Evolutionary conservation across 345 rosid genomes (phyloP), one percentile per base, ranked within the genome.

Genomic region (Psidium friedrichsthalianum): DNA sequence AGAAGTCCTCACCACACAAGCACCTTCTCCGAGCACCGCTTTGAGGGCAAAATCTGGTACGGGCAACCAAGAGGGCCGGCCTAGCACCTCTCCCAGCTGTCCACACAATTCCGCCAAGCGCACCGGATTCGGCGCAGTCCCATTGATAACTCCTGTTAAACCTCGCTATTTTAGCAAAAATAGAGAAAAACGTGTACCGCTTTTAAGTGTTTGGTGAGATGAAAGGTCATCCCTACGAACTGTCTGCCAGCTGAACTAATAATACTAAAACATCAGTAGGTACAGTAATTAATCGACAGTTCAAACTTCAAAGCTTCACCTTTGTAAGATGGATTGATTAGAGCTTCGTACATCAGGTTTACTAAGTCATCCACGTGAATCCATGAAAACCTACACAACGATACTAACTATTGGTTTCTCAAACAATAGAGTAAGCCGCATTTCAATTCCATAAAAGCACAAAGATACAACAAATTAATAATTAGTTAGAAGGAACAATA

Each of bases 61-160:
- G 6, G 98, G 99, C 69, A 97, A 91, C 98, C 99, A 97, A 3
- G 99, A 95, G 16, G 99, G 99, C 44, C 99, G 95, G 84, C 98
- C 94, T 82, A 97, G 85, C 57, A 88, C 96, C 18, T 88, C 92
- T 86, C 99, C 99, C 82, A 97, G 90, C 83, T 92, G 95, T 74
- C 91, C 88, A 82, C 99, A 97, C 98, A 97, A 91, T 90, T 97
- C 98, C 7, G 91, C 90, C 87, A 97, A 88, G 86, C 96, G 93
- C 86, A 97, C 96, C 20, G 97, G 98, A 85, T 97, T 95, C 6
- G 98, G 99, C 3, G 99, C 98, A 58, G 98, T 95, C 82, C 99
- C 99, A 54, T 97, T 97, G 85, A 97, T 94, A 82, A 94, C 98
- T 90, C 99, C 99, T 95, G 87, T 49, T 49, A 81, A 52, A 82